These are phyloP conservation scores for Naganishia vaughanmartiniae DNA, from an alignment of 768 basidiomycete genomes.

Conservation along the genomic window DNA sequence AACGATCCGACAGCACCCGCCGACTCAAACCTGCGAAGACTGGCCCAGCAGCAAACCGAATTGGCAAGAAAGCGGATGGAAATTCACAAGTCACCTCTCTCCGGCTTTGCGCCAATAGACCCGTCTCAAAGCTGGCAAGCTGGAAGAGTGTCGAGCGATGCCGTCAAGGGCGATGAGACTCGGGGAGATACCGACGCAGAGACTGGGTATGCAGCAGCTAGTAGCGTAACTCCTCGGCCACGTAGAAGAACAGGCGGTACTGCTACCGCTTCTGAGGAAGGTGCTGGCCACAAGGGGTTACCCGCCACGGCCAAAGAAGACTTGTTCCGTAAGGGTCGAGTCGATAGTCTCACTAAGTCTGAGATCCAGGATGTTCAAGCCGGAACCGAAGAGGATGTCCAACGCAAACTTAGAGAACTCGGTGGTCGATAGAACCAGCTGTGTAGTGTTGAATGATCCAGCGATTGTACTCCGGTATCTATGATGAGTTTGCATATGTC, in stretches of 20 bases:
- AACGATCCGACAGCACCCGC: conserved; percentile 26
- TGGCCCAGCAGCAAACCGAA: conserved; percentile 24
- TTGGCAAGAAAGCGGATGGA: conserved; percentile 25
- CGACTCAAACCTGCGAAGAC: conserved; percentile 18
- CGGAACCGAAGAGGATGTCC: conserved; percentile 16
- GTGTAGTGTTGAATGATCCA: neutral
- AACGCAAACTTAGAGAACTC: conserved; percentile 23
- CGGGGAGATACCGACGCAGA: conserved; percentile 25
- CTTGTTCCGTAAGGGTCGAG: conserved; percentile 11
- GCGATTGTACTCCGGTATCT: neutral
- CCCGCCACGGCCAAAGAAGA: neutral
- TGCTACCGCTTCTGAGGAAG: conserved; percentile 2
- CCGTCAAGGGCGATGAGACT: conserved; percentile 27
- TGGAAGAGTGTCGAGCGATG: conserved; percentile 25
- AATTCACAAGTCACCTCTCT: conserved; percentile 24
- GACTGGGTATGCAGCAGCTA: conserved; percentile 11
- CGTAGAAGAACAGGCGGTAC: conserved; percentile 11
- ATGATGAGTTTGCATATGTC: neutral
- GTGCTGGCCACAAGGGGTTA: neutral
- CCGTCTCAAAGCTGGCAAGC: conserved; percentile 20
- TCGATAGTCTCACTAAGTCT: conserved; percentile 14
- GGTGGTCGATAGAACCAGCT: neutral
- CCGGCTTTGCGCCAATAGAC: conserved; percentile 27
- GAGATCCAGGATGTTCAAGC: conserved; percentile 29
- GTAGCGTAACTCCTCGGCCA: conserved; percentile 23